Evolutionary conservation across 305 asterid genomes (phyloP).

Genomic region (Solanum hybrid): DNA sequence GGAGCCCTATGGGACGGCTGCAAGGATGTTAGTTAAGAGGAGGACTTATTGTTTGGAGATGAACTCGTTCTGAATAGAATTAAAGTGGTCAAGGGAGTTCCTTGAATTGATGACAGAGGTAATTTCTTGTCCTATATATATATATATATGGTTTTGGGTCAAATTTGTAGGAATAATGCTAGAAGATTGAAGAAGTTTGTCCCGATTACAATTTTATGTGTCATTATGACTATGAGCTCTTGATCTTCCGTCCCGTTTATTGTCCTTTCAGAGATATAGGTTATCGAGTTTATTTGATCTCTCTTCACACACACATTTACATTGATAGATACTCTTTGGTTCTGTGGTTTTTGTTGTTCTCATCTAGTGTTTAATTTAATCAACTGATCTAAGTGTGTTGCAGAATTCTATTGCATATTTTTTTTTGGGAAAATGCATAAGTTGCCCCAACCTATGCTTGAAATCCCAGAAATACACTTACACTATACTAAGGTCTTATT

Average conservation of each 20-base stretch:
- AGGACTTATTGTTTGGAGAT: slow-evolving; percentile 93
- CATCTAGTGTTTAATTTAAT: background rate
- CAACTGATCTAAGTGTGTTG: background rate
- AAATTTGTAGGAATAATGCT: background rate
- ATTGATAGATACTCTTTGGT: background rate
- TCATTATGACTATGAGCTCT: background rate
- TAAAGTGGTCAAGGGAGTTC: background rate
- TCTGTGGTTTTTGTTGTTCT: background rate
- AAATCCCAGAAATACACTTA: too few species aligned
- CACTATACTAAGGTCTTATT: too few species aligned
- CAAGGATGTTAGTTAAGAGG: slow-evolving; percentile 82
- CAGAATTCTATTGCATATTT: background rate
- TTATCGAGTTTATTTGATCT: background rate
- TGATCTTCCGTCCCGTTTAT: background rate
- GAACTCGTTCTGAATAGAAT: slow-evolving; percentile 69
- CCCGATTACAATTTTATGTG: background rate
- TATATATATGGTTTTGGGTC: background rate
- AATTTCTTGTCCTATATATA: slow-evolving; percentile 5
- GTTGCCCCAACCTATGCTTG: too few species aligned
- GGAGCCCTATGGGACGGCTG: slow-evolving; percentile 83
- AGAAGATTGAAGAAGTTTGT: background rate
- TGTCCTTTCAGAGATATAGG: background rate
- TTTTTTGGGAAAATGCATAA: background rate
- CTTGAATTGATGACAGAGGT: slow-evolving; percentile 28
- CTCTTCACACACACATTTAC: background rate